phyloP scores from a whole-genome alignment of 2,329 filamentous ascomycete species.

The Parasarocladium wereldwijsianum region DNA sequence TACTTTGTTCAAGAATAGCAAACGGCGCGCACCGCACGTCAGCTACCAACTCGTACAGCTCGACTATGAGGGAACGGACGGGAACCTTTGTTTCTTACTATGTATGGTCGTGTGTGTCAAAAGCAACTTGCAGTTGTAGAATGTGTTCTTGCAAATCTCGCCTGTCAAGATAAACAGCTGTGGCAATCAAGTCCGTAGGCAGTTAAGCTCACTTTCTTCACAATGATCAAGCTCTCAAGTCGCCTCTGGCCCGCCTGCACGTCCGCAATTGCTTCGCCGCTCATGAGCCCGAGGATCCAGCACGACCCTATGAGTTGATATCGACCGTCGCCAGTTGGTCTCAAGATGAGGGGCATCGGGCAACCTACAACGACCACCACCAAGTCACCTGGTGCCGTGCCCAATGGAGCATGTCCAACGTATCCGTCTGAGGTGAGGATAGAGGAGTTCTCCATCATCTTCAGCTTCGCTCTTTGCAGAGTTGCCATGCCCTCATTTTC shows the following conservation, averaged over 20 bases:
- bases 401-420: background rate
- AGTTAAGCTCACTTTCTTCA: too few relatives aligned
- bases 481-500: background rate
- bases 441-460: background rate
- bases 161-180: too few relatives aligned
- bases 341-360: background rate
- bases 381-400: background rate
- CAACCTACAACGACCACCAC: background rate
- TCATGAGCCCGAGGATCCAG: background rate
- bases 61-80: too few relatives aligned
- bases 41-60: too few relatives aligned
- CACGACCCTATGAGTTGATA: background rate
- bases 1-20: too few relatives aligned
- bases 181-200: too few relatives aligned
- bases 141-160: too few relatives aligned
- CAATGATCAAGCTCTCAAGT: too few relatives aligned
- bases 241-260: background rate
- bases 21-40: too few relatives aligned
- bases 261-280: background rate
- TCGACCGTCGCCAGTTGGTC: background rate
- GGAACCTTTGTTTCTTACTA: too few relatives aligned
- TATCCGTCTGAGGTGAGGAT: background rate
- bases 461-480: background rate
- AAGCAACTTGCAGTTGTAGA: too few relatives aligned
- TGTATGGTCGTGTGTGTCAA: too few relatives aligned